Base-by-base conservation (phyloP, 1,284 basidiomycete genomes). In the Ceratobasidium sp. region DNA sequence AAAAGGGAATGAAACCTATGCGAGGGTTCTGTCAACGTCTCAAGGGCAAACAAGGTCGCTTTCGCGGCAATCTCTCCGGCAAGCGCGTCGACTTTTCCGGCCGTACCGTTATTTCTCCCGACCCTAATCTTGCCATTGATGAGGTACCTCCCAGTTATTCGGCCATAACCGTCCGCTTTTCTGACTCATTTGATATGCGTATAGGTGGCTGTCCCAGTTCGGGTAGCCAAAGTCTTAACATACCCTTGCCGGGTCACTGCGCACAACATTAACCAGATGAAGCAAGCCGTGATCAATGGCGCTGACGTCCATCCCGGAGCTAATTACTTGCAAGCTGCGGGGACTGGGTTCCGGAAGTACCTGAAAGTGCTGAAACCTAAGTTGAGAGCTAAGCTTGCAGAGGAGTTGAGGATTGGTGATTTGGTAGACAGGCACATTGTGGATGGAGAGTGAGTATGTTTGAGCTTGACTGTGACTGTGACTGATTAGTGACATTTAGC, bases 81-180 rank as follows among this genome's bases (percentile, higher is more conserved):
- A 99, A 99, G 80, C 94, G 97, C 80, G 97, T 99, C 74, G 97
- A 99, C 79, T 99, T 99, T 77, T 98, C 96, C 0, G 97, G 91
- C 17, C 91, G 97, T 75, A 99, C 97, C 4, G 97, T 99, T 79
- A 99, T 99, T 76, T 96, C 94, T 1, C 97, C 97, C 0, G 97
- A 99, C 78, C 97, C 97, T 10, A 99, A 99, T 78, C 82, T 99
- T 72, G 90, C 94, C 60, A 98, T 99, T 76, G 96, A 99, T 78
- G 95, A 98, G 80, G 80, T 80, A 40, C 65, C 10, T 76, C 71
- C 40, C 55, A 15, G 31, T 40, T 2, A 49, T 17, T 42, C 25
- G 54, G 12, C 45, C 13, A 47, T 22, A 15, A 17, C 22, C 7
- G 10, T 47, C 45, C 10, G 10, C 7, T 22, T 22, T 10, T n/a